phyloP scores from a whole-genome alignment of 495 filamentous ascomycete genomes.

The Monascus purpureus region DNA sequence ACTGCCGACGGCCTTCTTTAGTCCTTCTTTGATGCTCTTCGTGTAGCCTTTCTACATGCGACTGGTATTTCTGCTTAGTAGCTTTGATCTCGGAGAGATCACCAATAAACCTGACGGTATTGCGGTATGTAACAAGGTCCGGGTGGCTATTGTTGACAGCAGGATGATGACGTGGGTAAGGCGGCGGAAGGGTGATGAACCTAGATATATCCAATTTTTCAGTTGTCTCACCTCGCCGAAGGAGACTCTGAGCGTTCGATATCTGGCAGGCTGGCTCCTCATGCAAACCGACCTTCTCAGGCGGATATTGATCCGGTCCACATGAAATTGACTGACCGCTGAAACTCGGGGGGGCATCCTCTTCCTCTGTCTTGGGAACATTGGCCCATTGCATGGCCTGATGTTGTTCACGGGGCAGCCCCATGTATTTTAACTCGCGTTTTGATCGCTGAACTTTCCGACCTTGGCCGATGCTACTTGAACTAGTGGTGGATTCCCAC shows the following conservation, averaged over 20 bases:
- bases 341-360: conserved; percentile 8
- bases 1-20: conserved; percentile 33
- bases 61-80: conserved; percentile 45
- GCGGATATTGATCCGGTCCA: conserved; percentile 60
- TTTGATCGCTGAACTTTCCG: conserved; percentile 54
- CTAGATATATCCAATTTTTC: conserved; percentile 72
- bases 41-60: conserved; percentile 21
- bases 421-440: conserved; percentile 91
- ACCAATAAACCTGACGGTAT: conserved; percentile 57
- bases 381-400: conserved; percentile 50
- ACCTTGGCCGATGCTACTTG: conserved; percentile 31
- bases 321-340: conserved; percentile 25
- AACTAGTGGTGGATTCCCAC: conserved; percentile 68
- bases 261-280: conserved; percentile 33
- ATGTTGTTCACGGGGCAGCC: conserved; percentile 57
- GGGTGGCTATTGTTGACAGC: conserved; percentile 95
- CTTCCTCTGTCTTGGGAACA: conserved; percentile 15
- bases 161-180: conserved; percentile 85
- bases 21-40: conserved; percentile 26
- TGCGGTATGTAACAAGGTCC: conserved; percentile 63
- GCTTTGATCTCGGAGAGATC: conserved; percentile 59
- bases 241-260: conserved; percentile 3
- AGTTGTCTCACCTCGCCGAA: conserved; percentile 17
- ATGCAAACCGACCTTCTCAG: conserved; percentile 73
- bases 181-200: conserved; percentile 81